Conservation (phyloP, 192 early-diverging fungal genomes). For the Mortierella claussenii region DNA sequence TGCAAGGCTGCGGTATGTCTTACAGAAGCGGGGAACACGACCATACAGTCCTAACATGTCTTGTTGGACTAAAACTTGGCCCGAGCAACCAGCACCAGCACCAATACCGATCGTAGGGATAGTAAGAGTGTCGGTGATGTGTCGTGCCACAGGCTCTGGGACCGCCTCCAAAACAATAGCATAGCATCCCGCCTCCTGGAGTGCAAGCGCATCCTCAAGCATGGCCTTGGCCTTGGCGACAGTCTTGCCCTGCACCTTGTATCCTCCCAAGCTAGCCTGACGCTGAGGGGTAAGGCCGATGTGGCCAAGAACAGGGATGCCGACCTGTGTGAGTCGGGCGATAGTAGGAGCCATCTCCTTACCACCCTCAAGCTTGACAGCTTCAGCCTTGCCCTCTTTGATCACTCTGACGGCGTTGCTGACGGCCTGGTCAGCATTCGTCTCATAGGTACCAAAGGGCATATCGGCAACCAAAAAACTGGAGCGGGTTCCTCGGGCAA, state of each 20-base stretch:
- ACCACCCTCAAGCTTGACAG: constrained; percentile 97
- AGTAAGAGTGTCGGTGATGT: constrained; percentile 78
- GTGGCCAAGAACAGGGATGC: constrained; percentile 95
- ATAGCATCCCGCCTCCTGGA: constrained; percentile 94
- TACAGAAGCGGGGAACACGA: constrained; percentile 91
- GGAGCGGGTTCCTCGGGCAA: constrained; percentile 79
- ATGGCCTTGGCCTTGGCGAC: constrained; percentile 76
- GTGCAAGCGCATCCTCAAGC: constrained; percentile 87
- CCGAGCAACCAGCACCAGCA: constrained; percentile 86
- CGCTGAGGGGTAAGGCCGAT: constrained; percentile 97
- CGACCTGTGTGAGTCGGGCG: constrained; percentile 80
- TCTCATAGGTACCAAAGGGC: constrained; percentile 94
- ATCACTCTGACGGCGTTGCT: constrained; percentile 81
- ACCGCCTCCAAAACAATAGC: constrained; percentile 92
- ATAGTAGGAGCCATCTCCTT: constrained; percentile 84
- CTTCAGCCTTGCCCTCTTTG: constrained; percentile 92
- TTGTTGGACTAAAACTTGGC: constrained; percentile 93
- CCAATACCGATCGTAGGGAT: constrained; percentile 99
- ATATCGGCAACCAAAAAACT: constrained; percentile 91
- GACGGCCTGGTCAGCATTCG: constrained; percentile 78
- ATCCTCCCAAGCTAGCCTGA: constrained; percentile 87
- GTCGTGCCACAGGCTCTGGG: constrained; percentile 87
- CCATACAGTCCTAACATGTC: constrained; percentile 96
- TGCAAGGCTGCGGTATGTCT: constrained; percentile 84
- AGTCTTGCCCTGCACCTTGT: constrained; percentile 92